Base-by-base conservation (phyloP, 148 eudicot species). In the Diospyros kaki region DNA sequence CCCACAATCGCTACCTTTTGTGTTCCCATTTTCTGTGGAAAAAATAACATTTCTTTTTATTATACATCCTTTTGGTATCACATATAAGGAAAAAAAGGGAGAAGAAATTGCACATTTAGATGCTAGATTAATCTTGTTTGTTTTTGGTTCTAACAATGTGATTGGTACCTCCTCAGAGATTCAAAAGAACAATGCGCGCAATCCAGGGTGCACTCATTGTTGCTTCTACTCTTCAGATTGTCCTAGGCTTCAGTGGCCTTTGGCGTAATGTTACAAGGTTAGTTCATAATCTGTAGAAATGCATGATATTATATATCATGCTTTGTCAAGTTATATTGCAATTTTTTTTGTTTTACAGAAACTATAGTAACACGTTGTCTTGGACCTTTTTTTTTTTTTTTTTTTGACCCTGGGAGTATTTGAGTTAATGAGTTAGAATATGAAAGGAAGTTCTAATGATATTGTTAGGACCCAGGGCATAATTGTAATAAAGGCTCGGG, bases 241-340 rank as follows among this genome's bases (percentile, higher is more conserved):
- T 93, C 72, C 88, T 96, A 4, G 99, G 99, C 77, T 93, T 93
- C 83, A 96, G 99, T 84, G 99, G 99, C 67, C 93, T 96, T 50
- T 96, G 99, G 99, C 99, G 99, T 75, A 88, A 89, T 76, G 94
- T 93, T 64, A 82, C 87, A 41, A 91, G 98, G 99, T 93, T 69
- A 17, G 77, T 74, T 79, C 69, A 50, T 39, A 28, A 50, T 74
- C 60, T 58, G 9, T 8, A 43, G 43, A n/a, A 38, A 59, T 73
- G 41, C 60, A 51, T 41, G 13, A 64, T 63, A 40, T 43, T 15
- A 6, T 64, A 3, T 38, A 39, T 46, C 10, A 58, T 72, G 39
- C 28, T 40, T 55, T 7, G 64, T 3, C n/a, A 5, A 55, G 39
- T 71, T 71, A 38, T 10, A 9, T 64, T 44, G 13, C 6, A 46